Evolutionary conservation across 2,329 filamentous ascomycete genomes (phyloP).

Genomic region (Botryosphaeria agaves): DNA sequence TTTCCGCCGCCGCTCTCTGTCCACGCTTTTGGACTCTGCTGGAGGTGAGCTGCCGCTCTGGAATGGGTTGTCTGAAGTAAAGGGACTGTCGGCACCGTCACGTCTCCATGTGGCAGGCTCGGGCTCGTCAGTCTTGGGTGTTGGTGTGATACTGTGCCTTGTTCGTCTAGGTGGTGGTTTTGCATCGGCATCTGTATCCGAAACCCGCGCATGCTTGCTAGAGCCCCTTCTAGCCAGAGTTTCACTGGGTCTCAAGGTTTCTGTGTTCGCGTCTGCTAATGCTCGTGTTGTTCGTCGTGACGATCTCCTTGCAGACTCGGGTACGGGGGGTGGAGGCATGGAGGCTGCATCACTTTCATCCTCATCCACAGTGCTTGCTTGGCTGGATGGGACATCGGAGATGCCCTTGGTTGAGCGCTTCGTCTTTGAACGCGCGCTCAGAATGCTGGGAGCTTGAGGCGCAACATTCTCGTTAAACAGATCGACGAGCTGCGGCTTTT

Average conservation of each 20-base stretch:
- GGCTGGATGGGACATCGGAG: constrained; percentile 44
- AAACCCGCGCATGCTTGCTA: constrained; percentile 23
- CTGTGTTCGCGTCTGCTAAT: not conserved
- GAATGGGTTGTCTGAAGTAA: constrained; percentile 84
- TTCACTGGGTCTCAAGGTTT: constrained; percentile 27
- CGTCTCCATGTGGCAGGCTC: constrained; percentile 32
- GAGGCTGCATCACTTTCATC: constrained; percentile 34
- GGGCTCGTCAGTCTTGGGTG: constrained; percentile 24
- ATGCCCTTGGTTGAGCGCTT: constrained; percentile 84
- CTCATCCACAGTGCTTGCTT: constrained; percentile 43
- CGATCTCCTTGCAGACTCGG: constrained; percentile 2
- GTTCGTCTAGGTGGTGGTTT: constrained; percentile 17
- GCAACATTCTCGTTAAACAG: constrained; percentile 67
- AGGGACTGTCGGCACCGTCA: constrained; percentile 42
- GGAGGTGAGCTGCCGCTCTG: constrained; percentile 66
- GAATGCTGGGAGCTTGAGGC: constrained; percentile 60
- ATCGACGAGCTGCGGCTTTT: constrained; percentile 75
- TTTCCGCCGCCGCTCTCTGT: constrained; percentile 30
- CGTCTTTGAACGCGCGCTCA: constrained; percentile 57
- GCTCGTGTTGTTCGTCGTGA: constrained; percentile 1
- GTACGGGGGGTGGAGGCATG: constrained; percentile 19
- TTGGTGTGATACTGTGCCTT: constrained; percentile 20
- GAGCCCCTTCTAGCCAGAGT: constrained; percentile 25
- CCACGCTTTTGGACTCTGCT: constrained; percentile 17
- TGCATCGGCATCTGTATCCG: constrained; percentile 18